A percentile compares a stretch with the other conserved stretches of the same genome.
These are phyloP conservation scores for Pseudozyma thailandica DNA, from an alignment of 1,284 basidiomycete genomes.

Conservation along the genomic window DNA sequence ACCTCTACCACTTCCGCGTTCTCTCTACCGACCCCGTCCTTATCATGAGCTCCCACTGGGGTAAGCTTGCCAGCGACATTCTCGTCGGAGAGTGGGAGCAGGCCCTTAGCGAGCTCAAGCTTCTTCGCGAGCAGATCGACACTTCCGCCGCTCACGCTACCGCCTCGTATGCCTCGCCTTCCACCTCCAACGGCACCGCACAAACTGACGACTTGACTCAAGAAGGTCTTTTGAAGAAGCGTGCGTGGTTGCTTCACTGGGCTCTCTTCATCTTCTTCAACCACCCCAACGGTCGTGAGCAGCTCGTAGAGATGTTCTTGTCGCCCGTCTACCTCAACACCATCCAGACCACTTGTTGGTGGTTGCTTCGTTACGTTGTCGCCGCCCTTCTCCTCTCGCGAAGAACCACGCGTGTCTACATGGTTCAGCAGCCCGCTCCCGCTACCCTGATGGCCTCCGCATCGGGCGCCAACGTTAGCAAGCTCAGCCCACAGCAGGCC, in stretches of 20 bases:
- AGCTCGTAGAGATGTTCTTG: slow-evolving; percentile 95
- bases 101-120: slow-evolving; percentile 91
- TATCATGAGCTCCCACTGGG: slow-evolving; percentile 96
- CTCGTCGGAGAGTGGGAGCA: slow-evolving; percentile 93
- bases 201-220: slow-evolving; percentile 54
- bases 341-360: slow-evolving; percentile 93
- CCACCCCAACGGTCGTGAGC: slow-evolving; percentile 88
- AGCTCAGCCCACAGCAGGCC: slow-evolving; percentile 63
- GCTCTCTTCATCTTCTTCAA: slow-evolving; percentile 98
- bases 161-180: slow-evolving; percentile 39
- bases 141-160: slow-evolving; percentile 62
- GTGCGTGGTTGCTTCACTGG: slow-evolving; percentile 98
- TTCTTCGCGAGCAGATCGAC: slow-evolving; percentile 90
- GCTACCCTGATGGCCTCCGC: slow-evolving; percentile 45
- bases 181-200: slow-evolving; percentile 40
- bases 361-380: slow-evolving; percentile 93
- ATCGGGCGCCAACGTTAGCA: slow-evolving; percentile 46
- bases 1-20: slow-evolving; percentile 97
- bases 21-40: slow-evolving; percentile 91
- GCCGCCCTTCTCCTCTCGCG: slow-evolving; percentile 91
- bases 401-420: slow-evolving; percentile 70
- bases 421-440: slow-evolving; percentile 53
- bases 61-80: slow-evolving; percentile 95
- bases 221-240: slow-evolving; percentile 84
- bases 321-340: slow-evolving; percentile 96